Percentiles rank a stretch among this genome's conserved stretches.
phyloP scores from a whole-genome alignment of 148 eudicot genomes.

The Rhododendron kiyosumense region DNA sequence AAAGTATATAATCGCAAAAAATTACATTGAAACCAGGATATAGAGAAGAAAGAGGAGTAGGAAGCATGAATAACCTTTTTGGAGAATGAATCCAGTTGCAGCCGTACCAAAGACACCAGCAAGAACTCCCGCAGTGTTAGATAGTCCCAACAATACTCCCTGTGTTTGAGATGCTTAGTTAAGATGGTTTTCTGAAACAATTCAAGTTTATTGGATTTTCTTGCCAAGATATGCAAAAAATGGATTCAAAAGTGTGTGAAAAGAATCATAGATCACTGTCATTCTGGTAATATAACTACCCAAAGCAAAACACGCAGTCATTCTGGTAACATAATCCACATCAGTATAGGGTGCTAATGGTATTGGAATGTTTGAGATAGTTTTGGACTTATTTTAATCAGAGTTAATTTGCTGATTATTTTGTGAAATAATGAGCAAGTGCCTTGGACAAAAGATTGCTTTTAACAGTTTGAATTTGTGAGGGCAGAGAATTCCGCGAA shows the following conservation, averaged over 20 bases:
- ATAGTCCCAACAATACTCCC: conserved; percentile 86
- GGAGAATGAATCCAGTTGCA: conserved; percentile 91
- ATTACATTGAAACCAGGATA: neutral
- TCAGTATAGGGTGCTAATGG: neutral
- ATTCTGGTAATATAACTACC: neutral
- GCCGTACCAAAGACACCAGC: conserved; percentile 98
- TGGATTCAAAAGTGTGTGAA: neutral
- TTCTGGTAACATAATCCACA: neutral
- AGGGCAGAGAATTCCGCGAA: neutral
- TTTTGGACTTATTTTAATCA: neutral
- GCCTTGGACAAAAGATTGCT: neutral
- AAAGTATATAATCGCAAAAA: neutral
- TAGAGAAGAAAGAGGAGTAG: neutral
- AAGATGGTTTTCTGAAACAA: neutral
- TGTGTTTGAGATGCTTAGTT: conserved; percentile 15
- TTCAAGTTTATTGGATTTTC: neutral
- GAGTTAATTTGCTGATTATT: neutral
- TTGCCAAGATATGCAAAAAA: neutral
- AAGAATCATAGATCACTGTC: neutral
- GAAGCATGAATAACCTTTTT: conserved; percentile 45
- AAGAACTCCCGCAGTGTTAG: conserved; percentile 93
- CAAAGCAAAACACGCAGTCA: neutral
- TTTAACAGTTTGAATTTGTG: neutral
- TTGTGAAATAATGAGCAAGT: neutral
- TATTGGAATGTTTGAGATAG: neutral